Conservation (phyloP, 202 grass and related monocot species). For the Bolboschoenoplectus hybrid region DNA sequence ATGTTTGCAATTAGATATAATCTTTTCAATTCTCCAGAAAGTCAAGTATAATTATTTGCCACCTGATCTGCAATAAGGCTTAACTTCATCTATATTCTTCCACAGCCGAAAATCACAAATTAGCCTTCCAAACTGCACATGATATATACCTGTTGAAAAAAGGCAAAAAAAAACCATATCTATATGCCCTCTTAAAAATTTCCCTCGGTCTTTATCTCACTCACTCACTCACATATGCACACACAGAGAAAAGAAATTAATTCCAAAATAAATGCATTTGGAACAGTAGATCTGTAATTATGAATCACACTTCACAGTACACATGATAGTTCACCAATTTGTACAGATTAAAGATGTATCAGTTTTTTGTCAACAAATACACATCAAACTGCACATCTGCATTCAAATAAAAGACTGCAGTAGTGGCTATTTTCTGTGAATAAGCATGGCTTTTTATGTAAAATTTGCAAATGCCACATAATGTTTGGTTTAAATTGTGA, state of each 20-base stretch:
- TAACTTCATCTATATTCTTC: not conserved
- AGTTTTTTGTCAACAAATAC: not conserved
- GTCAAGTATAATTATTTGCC: not conserved
- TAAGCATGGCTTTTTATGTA: not conserved
- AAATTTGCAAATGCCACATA: not conserved
- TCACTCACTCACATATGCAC: not conserved
- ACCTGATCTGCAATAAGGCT: not conserved
- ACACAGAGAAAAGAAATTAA: not conserved
- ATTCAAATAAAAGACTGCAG: not conserved
- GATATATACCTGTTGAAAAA: not conserved
- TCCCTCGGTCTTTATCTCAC: not conserved
- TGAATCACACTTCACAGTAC: not conserved
- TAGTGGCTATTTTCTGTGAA: not conserved
- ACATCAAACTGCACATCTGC: not conserved
- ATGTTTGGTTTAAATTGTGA: constrained; percentile 1
- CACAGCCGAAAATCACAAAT: not conserved
- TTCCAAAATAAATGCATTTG: not conserved
- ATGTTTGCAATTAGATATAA: constrained; percentile 1
- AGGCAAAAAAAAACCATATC: not conserved
- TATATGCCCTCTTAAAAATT: not conserved
- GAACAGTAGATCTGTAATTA: not conserved
- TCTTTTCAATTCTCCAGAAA: not conserved
- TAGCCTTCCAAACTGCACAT: not conserved
- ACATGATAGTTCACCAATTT: not conserved
- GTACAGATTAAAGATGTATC: not conserved